Percentiles rank a stretch among this genome's conserved stretches.
Conservation (phyloP, 345 rosid species). For the Eucalyptus regnans region DNA sequence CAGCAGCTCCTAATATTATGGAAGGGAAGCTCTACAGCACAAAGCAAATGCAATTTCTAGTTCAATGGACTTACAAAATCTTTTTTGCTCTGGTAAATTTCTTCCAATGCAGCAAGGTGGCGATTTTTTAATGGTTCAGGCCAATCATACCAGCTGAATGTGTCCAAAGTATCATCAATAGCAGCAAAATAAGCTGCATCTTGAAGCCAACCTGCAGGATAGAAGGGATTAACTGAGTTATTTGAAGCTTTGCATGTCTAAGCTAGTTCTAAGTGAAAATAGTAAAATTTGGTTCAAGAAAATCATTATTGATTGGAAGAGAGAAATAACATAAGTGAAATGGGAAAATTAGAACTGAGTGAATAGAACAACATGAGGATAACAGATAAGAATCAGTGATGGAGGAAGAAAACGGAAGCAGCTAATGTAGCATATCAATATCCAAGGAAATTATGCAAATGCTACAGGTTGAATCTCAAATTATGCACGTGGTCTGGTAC, state of each 20-base stretch:
- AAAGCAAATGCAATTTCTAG: not conserved
- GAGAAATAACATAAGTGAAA: not conserved
- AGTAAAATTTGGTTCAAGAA: not conserved
- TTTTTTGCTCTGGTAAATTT: constrained; percentile 55
- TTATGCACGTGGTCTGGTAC: not conserved
- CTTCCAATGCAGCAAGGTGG: constrained; percentile 86
- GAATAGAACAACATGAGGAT: not conserved
- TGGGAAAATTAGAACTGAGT: not conserved
- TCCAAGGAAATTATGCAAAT: not conserved
- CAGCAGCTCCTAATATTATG: not conserved
- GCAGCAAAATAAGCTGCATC: constrained; percentile 98
- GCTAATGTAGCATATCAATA: not conserved
- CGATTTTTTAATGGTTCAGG: constrained; percentile 70
- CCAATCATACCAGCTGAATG: constrained; percentile 84
- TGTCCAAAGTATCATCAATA: constrained; percentile 42
- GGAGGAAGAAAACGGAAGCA: not conserved
- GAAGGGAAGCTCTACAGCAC: not conserved
- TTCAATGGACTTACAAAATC: constrained; percentile 49
- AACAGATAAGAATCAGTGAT: not conserved
- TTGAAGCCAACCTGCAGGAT: constrained; percentile 76
- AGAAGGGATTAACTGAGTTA: not conserved
- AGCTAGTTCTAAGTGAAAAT: not conserved
- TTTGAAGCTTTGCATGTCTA: not conserved
- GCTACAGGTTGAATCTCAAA: not conserved
- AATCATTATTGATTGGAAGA: not conserved